Percentiles rank a stretch among this genome's conserved stretches.
Conservation (phyloP, 495 filamentous ascomycete species). For the Tuber magnatum region DNA sequence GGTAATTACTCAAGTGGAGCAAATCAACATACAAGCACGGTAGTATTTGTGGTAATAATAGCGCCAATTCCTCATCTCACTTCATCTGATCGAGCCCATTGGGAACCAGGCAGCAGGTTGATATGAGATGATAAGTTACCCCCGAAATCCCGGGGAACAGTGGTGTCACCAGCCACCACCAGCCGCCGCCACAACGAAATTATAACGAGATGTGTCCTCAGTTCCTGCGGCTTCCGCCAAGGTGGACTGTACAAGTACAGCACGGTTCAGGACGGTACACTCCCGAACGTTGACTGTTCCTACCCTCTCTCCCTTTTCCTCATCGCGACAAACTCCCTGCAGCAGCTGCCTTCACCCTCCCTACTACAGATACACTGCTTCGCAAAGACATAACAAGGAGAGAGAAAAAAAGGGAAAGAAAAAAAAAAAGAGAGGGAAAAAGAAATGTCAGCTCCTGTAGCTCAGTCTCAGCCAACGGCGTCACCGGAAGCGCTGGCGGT, state of each 20-base stretch:
- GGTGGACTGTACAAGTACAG: not conserved
- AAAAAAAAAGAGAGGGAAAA: not conserved
- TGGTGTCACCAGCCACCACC: not conserved
- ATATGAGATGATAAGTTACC: no score
- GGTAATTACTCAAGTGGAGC: not conserved
- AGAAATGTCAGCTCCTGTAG: slow-evolving; percentile 26
- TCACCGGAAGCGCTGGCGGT: slow-evolving; percentile 75
- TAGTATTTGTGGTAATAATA: not conserved
- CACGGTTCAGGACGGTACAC: not conserved
- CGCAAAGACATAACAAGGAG: not conserved
- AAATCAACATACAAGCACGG: not conserved
- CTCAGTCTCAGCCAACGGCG: slow-evolving; percentile 35
- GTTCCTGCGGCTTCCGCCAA: not conserved
- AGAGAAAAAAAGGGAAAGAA: not conserved
- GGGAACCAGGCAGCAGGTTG: not conserved
- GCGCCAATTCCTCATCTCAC: not conserved
- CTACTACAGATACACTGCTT: not conserved
- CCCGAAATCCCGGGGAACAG: not conserved
- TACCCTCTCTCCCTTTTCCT: not conserved
- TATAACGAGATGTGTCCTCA: slow-evolving; percentile 4
- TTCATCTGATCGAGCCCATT: not conserved
- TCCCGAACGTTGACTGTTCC: not conserved
- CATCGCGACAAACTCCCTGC: not conserved
- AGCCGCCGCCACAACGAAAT: not conserved
- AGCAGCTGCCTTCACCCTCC: not conserved